Evolutionary conservation across 768 basidiomycete genomes (phyloP).

Genomic region (Calocera cornea): DNA sequence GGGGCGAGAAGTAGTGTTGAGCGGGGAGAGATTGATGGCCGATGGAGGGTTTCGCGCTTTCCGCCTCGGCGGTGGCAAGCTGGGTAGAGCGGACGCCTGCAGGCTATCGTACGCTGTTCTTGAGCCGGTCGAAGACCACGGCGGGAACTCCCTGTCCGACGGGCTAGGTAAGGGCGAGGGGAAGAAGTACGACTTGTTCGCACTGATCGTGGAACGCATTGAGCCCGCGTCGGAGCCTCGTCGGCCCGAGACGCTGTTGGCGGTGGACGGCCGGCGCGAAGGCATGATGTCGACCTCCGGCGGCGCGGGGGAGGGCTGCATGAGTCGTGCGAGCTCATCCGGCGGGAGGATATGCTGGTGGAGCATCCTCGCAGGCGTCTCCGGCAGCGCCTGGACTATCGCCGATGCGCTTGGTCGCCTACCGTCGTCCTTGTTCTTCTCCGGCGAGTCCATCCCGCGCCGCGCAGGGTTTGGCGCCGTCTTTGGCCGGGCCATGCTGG

Average conservation of each 20-base stretch:
- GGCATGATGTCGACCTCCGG: background rate
- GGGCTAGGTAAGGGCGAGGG: background rate
- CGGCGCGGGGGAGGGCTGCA: background rate
- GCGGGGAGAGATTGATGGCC: background rate
- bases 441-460: background rate
- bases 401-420: background rate
- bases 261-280: background rate
- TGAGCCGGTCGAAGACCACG: background rate
- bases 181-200: background rate
- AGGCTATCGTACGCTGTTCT: background rate
- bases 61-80: background rate
- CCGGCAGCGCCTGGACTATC: background rate
- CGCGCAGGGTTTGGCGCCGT: background rate
- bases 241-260: background rate
- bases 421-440: background rate
- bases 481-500: background rate
- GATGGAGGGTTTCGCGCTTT: background rate
- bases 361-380: background rate
- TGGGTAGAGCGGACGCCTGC: background rate
- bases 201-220: background rate
- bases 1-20: background rate
- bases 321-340: background rate
- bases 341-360: background rate
- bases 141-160: background rate
- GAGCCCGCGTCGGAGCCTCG: background rate